A percentile compares a stretch with the other conserved stretches of the same genome.
phyloP scores from a whole-genome alignment of 176 grass and related monocot species.

The Thinopyrum elongatum region DNA sequence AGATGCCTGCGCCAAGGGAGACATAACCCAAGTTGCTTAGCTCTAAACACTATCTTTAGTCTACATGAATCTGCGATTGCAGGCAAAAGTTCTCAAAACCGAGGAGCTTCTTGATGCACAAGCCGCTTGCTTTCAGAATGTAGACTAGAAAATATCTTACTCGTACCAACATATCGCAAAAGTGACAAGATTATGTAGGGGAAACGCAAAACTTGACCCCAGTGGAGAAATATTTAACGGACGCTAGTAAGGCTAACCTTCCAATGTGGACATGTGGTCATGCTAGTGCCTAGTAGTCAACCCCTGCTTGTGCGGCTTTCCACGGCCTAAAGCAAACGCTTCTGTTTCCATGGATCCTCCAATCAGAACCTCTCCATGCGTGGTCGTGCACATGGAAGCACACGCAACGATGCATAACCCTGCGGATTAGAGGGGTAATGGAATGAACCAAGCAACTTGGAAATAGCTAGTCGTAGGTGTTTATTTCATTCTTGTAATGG shows the following conservation, averaged over 20 bases:
- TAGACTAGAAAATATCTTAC: background rate
- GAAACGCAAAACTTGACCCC: background rate
- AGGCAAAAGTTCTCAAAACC: background rate
- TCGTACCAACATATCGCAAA: constrained; percentile 17
- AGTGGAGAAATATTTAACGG: background rate
- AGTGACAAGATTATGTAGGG: constrained; percentile 3
- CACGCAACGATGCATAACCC: background rate
- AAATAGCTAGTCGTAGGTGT: too few relatives aligned
- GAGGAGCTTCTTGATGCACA: constrained; percentile 7
- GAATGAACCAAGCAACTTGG: background rate
- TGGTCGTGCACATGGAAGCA: constrained; percentile 7
- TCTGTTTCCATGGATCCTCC: background rate
- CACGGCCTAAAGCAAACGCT: background rate
- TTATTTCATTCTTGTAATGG: too few relatives aligned
- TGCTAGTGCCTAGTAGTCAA: constrained; percentile 13
- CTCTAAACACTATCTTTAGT: constrained; percentile 1
- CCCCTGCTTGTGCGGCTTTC: constrained; percentile 38
- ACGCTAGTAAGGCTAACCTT: background rate
- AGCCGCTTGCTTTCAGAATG: constrained; percentile 12
- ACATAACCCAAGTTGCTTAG: constrained; percentile 8
- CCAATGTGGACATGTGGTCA: background rate
- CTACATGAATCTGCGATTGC: background rate
- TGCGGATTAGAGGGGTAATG: background rate
- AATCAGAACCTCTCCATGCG: constrained; percentile 6
- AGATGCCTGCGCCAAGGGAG: background rate